phyloP scores from a whole-genome alignment of 495 filamentous ascomycete genomes.

The Penicillium egyptiacum region DNA sequence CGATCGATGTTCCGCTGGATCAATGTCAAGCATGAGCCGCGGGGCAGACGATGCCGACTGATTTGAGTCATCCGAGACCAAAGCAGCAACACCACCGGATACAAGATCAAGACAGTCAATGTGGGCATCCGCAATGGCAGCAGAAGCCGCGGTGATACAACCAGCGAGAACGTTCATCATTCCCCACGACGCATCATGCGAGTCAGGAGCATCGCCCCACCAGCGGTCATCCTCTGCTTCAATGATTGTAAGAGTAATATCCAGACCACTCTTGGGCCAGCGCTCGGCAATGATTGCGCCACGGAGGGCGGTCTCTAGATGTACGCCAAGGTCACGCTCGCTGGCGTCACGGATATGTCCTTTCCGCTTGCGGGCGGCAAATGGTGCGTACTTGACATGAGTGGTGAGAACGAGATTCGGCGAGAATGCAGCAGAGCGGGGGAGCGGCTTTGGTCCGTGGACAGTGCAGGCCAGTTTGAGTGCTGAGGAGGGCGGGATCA shows the following conservation, averaged over 20 bases:
- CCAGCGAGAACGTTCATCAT: slow-evolving; percentile 90
- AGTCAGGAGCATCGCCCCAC: slow-evolving; percentile 53
- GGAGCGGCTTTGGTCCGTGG: slow-evolving; percentile 88
- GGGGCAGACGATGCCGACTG: slow-evolving; percentile 34
- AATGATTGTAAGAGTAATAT: slow-evolving; percentile 86
- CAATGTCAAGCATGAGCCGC: slow-evolving; percentile 75
- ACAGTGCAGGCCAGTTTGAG: slow-evolving; percentile 90
- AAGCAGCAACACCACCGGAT: slow-evolving; percentile 81
- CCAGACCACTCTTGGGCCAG: slow-evolving; percentile 95
- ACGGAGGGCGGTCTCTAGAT: slow-evolving; percentile 84
- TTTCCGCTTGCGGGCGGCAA: slow-evolving; percentile 76
- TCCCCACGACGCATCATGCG: slow-evolving; percentile 60
- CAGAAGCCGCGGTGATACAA: slow-evolving; percentile 90
- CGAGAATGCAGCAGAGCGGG: slow-evolving; percentile 83
- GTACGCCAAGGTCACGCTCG: slow-evolving; percentile 87
- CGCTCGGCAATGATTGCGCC: slow-evolving; percentile 87
- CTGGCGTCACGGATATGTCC: slow-evolving; percentile 83
- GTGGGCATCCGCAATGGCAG: slow-evolving; percentile 91
- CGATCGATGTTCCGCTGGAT: slow-evolving; percentile 69
- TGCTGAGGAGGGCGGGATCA: slow-evolving; percentile 55
- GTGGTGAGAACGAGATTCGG: slow-evolving; percentile 88
- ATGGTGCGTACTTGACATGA: slow-evolving; percentile 93
- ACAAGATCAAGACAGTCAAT: slow-evolving; percentile 95
- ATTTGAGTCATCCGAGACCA: slow-evolving; percentile 54
- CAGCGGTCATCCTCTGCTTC: slow-evolving; percentile 81